Percentiles rank a stretch among this genome's conserved stretches.
phyloP scores from a whole-genome alignment of 805 yeast genomes.

The Candida glaebosa region DNA sequence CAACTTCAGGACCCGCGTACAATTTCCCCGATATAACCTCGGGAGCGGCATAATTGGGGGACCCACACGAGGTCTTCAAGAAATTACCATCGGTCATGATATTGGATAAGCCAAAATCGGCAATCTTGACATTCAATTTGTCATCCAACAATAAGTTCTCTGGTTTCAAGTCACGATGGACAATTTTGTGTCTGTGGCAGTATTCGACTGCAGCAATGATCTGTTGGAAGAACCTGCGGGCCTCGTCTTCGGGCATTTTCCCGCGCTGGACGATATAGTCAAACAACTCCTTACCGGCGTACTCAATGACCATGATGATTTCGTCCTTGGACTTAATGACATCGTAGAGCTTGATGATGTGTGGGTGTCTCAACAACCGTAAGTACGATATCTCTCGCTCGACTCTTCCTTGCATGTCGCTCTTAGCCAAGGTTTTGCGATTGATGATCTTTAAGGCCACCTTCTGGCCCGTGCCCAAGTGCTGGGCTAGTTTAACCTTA shows the following conservation, averaged over 20 bases:
- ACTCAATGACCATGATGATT: constrained; percentile 95
- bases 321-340: constrained; percentile 94
- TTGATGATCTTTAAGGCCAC: constrained; percentile 94
- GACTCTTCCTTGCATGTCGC: constrained; percentile 95
- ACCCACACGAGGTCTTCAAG: constrained; percentile 90
- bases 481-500: constrained; percentile 88
- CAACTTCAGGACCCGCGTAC: constrained; percentile 97
- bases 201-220: constrained; percentile 95
- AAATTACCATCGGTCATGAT: constrained; percentile 98
- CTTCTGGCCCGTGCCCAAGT: constrained; percentile 83
- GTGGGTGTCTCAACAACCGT: constrained; percentile 88
- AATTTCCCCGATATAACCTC: constrained; percentile 93
- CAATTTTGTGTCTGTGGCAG: constrained; percentile 94
- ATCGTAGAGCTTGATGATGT: constrained; percentile 91
- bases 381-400: constrained; percentile 92
- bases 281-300: constrained; percentile 92
- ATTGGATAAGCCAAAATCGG: constrained; percentile 91
- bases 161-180: constrained; percentile 94
- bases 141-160: constrained; percentile 90
- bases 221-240: constrained; percentile 91
- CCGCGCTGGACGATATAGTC: constrained; percentile 95
- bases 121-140: constrained; percentile 87
- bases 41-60: constrained; percentile 97
- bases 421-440: constrained; percentile 85
- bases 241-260: constrained; percentile 87